A percentile compares a stretch with the other conserved stretches of the same genome.
Conservation (phyloP, 257 asterid genomes). For the Solanum stenotomum region DNA sequence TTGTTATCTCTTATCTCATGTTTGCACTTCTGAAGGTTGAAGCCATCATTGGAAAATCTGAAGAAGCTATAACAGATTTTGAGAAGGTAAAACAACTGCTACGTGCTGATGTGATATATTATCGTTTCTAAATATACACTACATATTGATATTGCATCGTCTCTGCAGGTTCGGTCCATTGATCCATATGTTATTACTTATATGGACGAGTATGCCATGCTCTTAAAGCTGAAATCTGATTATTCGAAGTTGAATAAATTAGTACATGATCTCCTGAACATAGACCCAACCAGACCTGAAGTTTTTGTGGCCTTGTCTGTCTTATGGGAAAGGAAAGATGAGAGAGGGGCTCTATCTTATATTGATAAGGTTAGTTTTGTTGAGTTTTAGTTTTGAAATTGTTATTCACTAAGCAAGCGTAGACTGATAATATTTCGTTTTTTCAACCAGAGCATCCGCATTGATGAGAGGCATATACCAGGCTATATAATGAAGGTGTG, state of each 20-base stretch:
- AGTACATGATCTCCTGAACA: constrained; percentile 74
- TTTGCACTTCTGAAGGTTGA: constrained; percentile 49
- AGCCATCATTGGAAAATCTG: constrained; percentile 78
- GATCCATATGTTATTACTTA: constrained; percentile 78
- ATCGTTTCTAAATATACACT: not conserved
- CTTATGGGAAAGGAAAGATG: constrained; percentile 92
- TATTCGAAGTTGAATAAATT: constrained; percentile 65
- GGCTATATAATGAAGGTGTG: constrained; percentile 91
- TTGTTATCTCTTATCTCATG: constrained; percentile 3
- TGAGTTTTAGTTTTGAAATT: not conserved
- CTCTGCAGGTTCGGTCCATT: constrained; percentile 68
- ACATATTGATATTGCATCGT: not conserved
- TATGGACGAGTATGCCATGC: constrained; percentile 99
- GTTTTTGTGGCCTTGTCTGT: constrained; percentile 88
- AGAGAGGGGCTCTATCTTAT: constrained; percentile 73
- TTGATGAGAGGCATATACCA: constrained; percentile 87
- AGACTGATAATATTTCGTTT: not conserved
- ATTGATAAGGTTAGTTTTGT: constrained; percentile 68
- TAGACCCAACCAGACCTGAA: constrained; percentile 89
- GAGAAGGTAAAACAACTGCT: constrained; percentile 54
- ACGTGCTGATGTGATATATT: not conserved
- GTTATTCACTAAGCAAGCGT: not conserved
- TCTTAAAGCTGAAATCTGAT: constrained; percentile 79
- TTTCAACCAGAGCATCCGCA: constrained; percentile 68
- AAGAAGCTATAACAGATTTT: constrained; percentile 84